Base-by-base conservation (phyloP, 1,284 basidiomycete genomes). In the Cryptococcus floricola region DNA sequence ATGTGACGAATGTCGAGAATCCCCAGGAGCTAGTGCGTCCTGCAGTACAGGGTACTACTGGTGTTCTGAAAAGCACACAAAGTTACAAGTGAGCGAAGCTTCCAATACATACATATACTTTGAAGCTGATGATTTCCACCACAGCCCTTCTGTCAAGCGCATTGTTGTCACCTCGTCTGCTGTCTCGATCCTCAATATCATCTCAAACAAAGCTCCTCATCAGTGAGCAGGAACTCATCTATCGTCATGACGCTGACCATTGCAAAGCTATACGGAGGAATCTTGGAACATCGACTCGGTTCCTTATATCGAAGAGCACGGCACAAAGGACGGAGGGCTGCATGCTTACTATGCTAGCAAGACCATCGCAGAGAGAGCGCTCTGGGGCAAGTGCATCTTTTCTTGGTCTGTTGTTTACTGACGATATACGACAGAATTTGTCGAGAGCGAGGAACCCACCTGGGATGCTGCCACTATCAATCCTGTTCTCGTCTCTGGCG, bases 261-360 rank as follows among this genome's bases (percentile, higher is more conserved):
- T 6, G 31, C 31, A 50, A 34, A 45, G 52, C 39, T 71, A 67
- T 62, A 69, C 68, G 45, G 71, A 74, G 52, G 58, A 64, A n/a
- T 81, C 87, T 69, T 91, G 87, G 87, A 87, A 89, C 76, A 70
- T 82, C 9, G 76, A 79, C 41, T 79, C 82, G 4, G 71, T 82
- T n/a, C 69, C 79, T 23, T 75, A 81, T 48, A 78, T 86, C n/a
- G 79, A 82, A 64, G 74, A 81, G 59, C 78, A 82, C 52, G 85
- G 86, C 7, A 84, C 82, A 66, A 87, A 87, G 2, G 66, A 72
- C 78, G 31, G 31, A 10, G 43, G 82, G 81, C 54, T 61, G 56
- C 46, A 56, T 50, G 54, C 45, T 7, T 66, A 61, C 55, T 43
- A 50, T 37, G 69, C 69, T 4, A 67, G 63, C 54, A 90, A 91